Conservation (phyloP, 2,329 filamentous ascomycete genomes). For the Pestalotiopsis sp. region DNA sequence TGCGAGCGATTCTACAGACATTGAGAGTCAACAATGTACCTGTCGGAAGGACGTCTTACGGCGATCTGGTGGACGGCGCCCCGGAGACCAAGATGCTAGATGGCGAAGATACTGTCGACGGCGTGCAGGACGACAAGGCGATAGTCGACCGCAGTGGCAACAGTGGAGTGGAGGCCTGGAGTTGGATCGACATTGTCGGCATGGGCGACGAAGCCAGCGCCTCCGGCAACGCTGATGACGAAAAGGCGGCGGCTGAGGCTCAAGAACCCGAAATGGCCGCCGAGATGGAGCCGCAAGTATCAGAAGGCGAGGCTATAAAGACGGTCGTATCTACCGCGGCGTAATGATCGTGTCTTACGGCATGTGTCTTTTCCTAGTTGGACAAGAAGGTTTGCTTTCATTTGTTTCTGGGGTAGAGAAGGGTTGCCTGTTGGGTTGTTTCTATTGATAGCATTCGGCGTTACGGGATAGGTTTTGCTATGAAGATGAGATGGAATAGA, state of each 20-base stretch:
- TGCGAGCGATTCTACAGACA: slow-evolving; percentile 60
- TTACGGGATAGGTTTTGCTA: too few species aligned
- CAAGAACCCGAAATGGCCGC: slow-evolving; percentile 37
- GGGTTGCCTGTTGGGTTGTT: too few species aligned
- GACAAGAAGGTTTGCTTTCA: too few species aligned
- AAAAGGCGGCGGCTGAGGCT: slow-evolving; percentile 22
- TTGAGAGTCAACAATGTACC: slow-evolving; percentile 52
- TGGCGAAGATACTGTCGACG: slow-evolving; percentile 20
- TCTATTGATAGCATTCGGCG: too few species aligned
- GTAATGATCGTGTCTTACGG: background rate
- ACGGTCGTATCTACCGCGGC: background rate
- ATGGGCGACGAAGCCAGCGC: slow-evolving; percentile 38
- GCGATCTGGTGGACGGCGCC: slow-evolving; percentile 52
- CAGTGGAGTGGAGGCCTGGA: slow-evolving; percentile 49
- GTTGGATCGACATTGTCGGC: slow-evolving; percentile 55
- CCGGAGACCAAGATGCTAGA: slow-evolving; percentile 37
- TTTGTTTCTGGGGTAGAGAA: too few species aligned
- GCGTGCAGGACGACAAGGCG: slow-evolving; percentile 48
- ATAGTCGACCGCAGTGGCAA: slow-evolving; percentile 50
- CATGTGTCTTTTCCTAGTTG: too few species aligned
- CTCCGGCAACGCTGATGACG: slow-evolving; percentile 19
- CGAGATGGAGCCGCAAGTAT: slow-evolving; percentile 34
- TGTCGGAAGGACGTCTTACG: slow-evolving; percentile 51
- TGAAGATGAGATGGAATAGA: too few species aligned
- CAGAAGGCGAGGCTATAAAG: slow-evolving; percentile 14